Evolutionary conservation across 2,329 filamentous ascomycete genomes (phyloP).

Genomic region (Leptoxyphium fumago): DNA sequence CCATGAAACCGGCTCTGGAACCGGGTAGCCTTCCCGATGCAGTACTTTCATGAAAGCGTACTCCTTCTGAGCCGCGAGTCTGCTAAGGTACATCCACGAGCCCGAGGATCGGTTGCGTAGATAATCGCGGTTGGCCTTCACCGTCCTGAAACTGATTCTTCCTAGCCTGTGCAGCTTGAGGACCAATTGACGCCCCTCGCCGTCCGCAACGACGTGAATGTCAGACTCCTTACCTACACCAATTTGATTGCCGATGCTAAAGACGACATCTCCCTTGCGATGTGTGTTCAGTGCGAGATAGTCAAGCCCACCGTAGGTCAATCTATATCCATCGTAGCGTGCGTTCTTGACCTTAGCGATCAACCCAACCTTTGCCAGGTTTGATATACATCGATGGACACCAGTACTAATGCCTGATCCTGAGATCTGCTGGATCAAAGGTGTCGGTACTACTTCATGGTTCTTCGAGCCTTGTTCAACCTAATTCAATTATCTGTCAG

Average conservation of each 20-base stretch:
- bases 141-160: constrained; percentile 89
- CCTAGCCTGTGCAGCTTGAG: constrained; percentile 94
- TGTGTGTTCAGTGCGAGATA: constrained; percentile 92
- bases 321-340: constrained; percentile 90
- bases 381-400: constrained; percentile 76
- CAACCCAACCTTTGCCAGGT: constrained; percentile 77
- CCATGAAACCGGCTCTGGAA: constrained; percentile 76
- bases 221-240: constrained; percentile 97
- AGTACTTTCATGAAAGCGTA: constrained; percentile 88
- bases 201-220: constrained; percentile 81
- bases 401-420: constrained; percentile 60
- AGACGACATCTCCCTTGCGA: constrained; percentile 63
- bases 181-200: constrained; percentile 61
- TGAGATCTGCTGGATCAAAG: constrained; percentile 71
- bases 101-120: constrained; percentile 64
- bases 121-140: constrained; percentile 93
- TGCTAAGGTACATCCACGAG: constrained; percentile 97
- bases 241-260: constrained; percentile 86
- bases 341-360: constrained; percentile 91
- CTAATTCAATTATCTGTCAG: constrained; percentile 32
- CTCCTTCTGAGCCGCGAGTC: constrained; percentile 85
- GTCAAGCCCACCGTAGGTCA: constrained; percentile 93
- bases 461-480: constrained; percentile 90
- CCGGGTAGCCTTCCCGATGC: constrained; percentile 68
- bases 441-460: constrained; percentile 89